These are phyloP conservation scores for Irpex sp. DNA, from an alignment of 1,284 basidiomycete genomes.

Conservation along the genomic window DNA sequence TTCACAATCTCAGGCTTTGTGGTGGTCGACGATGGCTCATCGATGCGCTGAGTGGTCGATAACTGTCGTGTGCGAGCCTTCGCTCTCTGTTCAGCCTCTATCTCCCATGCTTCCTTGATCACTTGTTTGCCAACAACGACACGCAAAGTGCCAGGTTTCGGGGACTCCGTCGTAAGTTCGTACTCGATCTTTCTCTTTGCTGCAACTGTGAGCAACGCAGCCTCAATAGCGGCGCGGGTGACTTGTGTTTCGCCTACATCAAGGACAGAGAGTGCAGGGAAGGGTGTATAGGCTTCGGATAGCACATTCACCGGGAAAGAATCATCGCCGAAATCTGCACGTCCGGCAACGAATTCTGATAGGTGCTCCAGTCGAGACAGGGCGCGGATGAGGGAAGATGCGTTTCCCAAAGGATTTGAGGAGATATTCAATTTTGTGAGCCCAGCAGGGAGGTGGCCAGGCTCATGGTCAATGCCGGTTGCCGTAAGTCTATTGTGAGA, in stretches of 20 bases:
- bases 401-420: conserved; percentile 31
- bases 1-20: conserved; percentile 16
- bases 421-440: conserved; percentile 38
- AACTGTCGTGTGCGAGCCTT: not conserved
- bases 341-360: conserved; percentile 55
- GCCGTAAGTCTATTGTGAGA: conserved; percentile 63
- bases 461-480: conserved; percentile 45
- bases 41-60: not conserved
- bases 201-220: conserved; percentile 33
- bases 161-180: conserved; percentile 49
- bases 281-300: conserved; percentile 25
- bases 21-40: not conserved
- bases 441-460: conserved; percentile 23
- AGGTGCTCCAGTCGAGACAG: conserved; percentile 48
- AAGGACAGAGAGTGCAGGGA: conserved; percentile 50
- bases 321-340: conserved; percentile 55
- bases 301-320: conserved; percentile 49
- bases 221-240: conserved; percentile 40
- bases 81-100: conserved; percentile 57
- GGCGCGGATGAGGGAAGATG: conserved; percentile 38
- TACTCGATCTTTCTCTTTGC: conserved; percentile 47
- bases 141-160: conserved; percentile 45
- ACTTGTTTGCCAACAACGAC: conserved; percentile 67
- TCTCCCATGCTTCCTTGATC: conserved; percentile 70
- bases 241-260: conserved; percentile 65